Base-by-base conservation (phyloP, 768 basidiomycete genomes). In the Baorangia bicolor region DNA sequence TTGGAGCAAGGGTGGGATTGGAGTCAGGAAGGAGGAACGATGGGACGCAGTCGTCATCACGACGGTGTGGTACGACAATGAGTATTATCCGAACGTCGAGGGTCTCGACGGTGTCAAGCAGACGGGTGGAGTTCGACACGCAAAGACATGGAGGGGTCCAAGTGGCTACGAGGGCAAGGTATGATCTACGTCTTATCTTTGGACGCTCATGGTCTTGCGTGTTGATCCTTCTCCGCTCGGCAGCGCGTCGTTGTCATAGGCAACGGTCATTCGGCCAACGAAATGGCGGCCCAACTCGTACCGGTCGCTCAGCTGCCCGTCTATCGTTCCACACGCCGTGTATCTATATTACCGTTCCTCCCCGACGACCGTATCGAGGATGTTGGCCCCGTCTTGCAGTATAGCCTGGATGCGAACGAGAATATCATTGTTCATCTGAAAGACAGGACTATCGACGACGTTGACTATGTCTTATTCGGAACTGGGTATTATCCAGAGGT, bases 21-120 rank as follows among this genome's bases (percentile, higher is more conserved):
- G 60, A 2, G 16, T 49, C 5, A 68, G 63, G 37, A 51, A 58
- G 3, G 73, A 74, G 30, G 77, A 80, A 50, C 50, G 55, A 2
- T 81, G 81, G 81, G 81, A 82, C 46, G 79, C 76, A 0, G 74
- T 81, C 6, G 75, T 81, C n/a, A 57, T 81, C 27, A 74, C 79
- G 13, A 73, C 69, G 3, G 74, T 78, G 16, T 80, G 73, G 74
- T 78, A 75, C 56, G 79, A 81, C 56, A 72, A 76, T 47, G 74
- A 70, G 5, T 66, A 77, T 8, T 81, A 76, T 72, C 81, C 81
- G 0, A 39, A 59, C 16, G 73, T 77, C 5, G 71, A 74, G 3
- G 81, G 80, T 0, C 56, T 82, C 50, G 73, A 76, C 27, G 72
- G 72, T 25, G 47, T 77, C 25, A 66, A 62, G 34, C 45, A 57